Base-by-base conservation (phyloP, 768 basidiomycete genomes). In the Boletus barrowsii region DNA sequence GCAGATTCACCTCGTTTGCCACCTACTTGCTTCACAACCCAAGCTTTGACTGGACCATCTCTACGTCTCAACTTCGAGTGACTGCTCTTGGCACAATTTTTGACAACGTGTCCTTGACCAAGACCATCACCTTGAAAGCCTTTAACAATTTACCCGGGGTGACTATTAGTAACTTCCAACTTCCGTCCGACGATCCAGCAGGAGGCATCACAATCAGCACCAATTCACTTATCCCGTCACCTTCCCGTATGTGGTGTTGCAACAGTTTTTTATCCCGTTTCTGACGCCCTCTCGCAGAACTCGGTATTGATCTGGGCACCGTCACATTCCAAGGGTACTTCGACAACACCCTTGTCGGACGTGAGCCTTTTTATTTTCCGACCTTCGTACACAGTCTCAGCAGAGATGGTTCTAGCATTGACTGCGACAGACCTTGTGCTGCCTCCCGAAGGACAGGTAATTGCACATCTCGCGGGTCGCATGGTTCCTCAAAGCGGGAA, bases 181-280 rank as follows among this genome's bases (percentile, higher is more conserved):
- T 88, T 52, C 87, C 87, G 1, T 78, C 79, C 4, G 85, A 88
- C 58, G 82, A 85, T 60, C 77, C 83, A 41, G 79, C 78, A 35
- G 87, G 86, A 51, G 86, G 87, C 29, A 88, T 88, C 54, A 80
- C 80, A 48, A 83, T 88, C 47, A 83, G 84, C 59, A 86, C 84
- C 5, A 84, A 86, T 64, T 79, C 84, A 0, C 51, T 69, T 20
- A 87, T 88, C 57, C 85, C 84, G 11, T 88, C 87, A 14, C 72
- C 79, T 54, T 76, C 84, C 60, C 85, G 84, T 86, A 51, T 39
- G 85, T 81, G 15, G n/a, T 43, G 9, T 49, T 15, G 36, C 39
- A 10, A 51, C 39, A 44, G 15, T n/a, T 26, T 24, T 37, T 18
- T 2, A 6, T 42, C 1, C 26, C 15, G 7, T 18, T 56, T 35